These are phyloP conservation scores for Medicago ruthenica DNA, from an alignment of 306 rosid species.

Conservation along the genomic window DNA sequence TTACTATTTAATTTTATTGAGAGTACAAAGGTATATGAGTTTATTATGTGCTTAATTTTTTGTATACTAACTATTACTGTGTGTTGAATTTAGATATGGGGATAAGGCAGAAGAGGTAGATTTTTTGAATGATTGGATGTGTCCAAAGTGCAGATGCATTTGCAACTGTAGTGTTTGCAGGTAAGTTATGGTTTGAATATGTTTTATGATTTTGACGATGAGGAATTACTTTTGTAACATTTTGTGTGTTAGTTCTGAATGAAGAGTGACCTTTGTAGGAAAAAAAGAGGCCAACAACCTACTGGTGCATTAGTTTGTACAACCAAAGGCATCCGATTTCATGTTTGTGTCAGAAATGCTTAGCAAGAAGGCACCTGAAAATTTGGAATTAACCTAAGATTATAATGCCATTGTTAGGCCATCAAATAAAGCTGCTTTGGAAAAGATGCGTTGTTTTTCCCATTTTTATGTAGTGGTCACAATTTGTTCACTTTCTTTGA, in stretches of 20 bases:
- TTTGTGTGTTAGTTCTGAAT: constrained; percentile 22
- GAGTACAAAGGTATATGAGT: not conserved
- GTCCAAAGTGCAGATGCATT: constrained; percentile 79
- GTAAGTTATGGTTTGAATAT: constrained; percentile 40
- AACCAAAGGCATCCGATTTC: constrained; percentile 66
- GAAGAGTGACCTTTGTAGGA: constrained; percentile 52
- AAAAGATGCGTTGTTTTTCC: constrained; percentile 46
- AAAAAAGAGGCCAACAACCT: constrained; percentile 66
- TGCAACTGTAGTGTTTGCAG: no score
- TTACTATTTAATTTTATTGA: not conserved
- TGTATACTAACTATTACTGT: not conserved
- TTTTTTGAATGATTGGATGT: constrained; percentile 68
- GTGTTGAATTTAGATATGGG: constrained; percentile 63
- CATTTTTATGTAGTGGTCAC: not conserved
- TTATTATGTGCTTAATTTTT: not conserved
- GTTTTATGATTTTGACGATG: not conserved
- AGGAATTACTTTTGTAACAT: not conserved
- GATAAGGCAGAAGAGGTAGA: constrained; percentile 63
- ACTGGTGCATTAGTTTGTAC: constrained; percentile 57
- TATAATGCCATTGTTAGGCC: constrained; percentile 31
- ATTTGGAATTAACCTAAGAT: not conserved
- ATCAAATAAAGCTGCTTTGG: constrained; percentile 19
- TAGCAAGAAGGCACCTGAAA: constrained; percentile 10
- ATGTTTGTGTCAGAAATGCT: constrained; percentile 67
- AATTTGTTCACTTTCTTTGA: not conserved